These are phyloP conservation scores for Diaporthe citri DNA, from an alignment of 2,329 filamentous ascomycete genomes.

Conservation along the genomic window DNA sequence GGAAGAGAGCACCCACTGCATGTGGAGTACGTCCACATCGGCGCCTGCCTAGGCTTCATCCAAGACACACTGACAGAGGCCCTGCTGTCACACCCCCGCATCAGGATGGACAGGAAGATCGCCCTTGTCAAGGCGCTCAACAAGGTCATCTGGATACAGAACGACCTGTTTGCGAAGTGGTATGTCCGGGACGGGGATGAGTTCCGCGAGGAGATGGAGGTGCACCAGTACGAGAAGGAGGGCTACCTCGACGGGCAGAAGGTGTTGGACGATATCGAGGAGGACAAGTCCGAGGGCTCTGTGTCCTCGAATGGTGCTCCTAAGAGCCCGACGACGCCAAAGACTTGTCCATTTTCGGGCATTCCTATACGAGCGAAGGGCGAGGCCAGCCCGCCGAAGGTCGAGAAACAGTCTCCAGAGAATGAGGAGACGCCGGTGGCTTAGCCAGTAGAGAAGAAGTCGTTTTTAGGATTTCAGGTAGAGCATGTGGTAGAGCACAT, in stretches of 20 bases:
- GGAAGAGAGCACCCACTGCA: slow-evolving; percentile 79
- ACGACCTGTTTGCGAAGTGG: slow-evolving; percentile 88
- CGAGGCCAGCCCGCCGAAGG: slow-evolving; percentile 38
- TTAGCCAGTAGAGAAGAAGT: not conserved
- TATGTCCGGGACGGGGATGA: slow-evolving; percentile 79
- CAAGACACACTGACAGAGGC: slow-evolving; percentile 84
- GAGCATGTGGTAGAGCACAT: not conserved
- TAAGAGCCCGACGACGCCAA: slow-evolving; percentile 31
- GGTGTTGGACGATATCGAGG: slow-evolving; percentile 61
- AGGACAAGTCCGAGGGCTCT: slow-evolving; percentile 38
- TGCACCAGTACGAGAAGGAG: slow-evolving; percentile 69
- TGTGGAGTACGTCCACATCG: slow-evolving; percentile 85
- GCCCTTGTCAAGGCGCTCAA: slow-evolving; percentile 80
- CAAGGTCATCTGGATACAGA: slow-evolving; percentile 91
- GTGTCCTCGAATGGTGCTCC: slow-evolving; percentile 35
- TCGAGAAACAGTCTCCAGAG: slow-evolving; percentile 31
- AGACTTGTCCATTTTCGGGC: slow-evolving; percentile 39
- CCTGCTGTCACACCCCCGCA: slow-evolving; percentile 77
- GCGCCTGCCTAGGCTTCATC: slow-evolving; percentile 78
- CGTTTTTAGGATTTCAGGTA: not conserved
- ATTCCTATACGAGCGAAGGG: slow-evolving; percentile 37
- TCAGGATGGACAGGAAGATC: slow-evolving; percentile 77
- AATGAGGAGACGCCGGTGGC: slow-evolving; percentile 30
- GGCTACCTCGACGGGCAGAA: slow-evolving; percentile 75
- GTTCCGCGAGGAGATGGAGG: slow-evolving; percentile 59